Conservation (phyloP, 179 eudicot species). For the Drosera spatulata region DNA sequence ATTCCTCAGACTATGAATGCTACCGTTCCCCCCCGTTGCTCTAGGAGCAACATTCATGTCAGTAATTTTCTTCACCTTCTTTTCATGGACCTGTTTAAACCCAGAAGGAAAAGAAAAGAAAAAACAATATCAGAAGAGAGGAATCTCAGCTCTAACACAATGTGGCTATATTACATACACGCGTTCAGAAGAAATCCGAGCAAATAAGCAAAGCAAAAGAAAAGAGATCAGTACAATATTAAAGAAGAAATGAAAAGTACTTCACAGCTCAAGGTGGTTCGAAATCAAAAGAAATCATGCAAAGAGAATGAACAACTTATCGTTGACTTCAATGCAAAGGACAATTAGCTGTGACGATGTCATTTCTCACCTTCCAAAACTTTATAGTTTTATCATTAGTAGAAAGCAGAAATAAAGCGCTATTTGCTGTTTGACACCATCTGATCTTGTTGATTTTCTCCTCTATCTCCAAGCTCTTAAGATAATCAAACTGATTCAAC, state of each 20-base stretch:
- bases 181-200: neutral
- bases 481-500: slow-evolving; percentile 54
- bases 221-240: no score
- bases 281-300: no score
- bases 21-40: slow-evolving; percentile 59
- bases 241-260: no score
- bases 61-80: slow-evolving; percentile 83
- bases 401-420: slow-evolving; percentile 59
- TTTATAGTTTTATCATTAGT: slow-evolving; percentile 72
- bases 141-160: no score
- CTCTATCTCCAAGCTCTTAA: slow-evolving; percentile 76
- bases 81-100: slow-evolving; percentile 78
- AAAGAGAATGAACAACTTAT: neutral
- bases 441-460: slow-evolving; percentile 76
- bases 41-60: slow-evolving; percentile 66
- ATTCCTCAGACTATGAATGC: slow-evolving; percentile 37
- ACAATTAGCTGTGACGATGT: neutral
- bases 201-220: no score
- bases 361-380: slow-evolving; percentile 55
- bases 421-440: slow-evolving; percentile 68
- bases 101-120: slow-evolving; percentile 2
- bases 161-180: neutral
- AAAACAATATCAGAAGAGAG: slow-evolving; percentile 1
- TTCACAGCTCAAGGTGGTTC: no score
- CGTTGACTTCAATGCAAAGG: neutral